phyloP scores from a whole-genome alignment of 768 basidiomycete species.

The Cystobasidium ongulense region DNA sequence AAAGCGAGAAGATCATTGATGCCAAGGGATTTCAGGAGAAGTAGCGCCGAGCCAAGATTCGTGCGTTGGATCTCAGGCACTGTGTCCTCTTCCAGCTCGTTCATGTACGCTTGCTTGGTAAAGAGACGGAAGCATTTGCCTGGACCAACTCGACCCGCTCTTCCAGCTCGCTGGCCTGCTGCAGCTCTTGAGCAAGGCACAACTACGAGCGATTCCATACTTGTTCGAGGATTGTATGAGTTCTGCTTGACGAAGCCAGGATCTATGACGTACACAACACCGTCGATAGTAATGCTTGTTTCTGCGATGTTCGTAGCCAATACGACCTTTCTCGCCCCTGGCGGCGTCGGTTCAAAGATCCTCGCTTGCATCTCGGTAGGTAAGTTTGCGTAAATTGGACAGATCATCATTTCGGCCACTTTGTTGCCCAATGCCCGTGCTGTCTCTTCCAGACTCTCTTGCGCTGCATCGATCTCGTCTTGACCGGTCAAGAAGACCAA shows the following conservation, averaged over 20 bases:
- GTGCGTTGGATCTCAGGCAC: slow-evolving; percentile 99
- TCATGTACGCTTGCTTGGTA: slow-evolving; percentile 94
- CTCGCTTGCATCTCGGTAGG: slow-evolving; percentile 99
- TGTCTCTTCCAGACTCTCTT: slow-evolving; percentile 92
- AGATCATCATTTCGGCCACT: slow-evolving; percentile 83
- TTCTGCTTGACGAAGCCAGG: slow-evolving; percentile 99
- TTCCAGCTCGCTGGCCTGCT: slow-evolving; percentile 90
- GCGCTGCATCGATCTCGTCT: slow-evolving; percentile 96
- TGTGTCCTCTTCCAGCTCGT: slow-evolving; percentile 93
- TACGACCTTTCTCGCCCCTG: slow-evolving; percentile 92
- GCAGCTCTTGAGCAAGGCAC: slow-evolving; percentile 97
- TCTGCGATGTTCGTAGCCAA: slow-evolving; percentile 99
- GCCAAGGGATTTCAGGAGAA: slow-evolving; percentile 88
- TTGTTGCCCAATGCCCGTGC: slow-evolving; percentile 91
- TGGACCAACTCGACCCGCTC: slow-evolving; percentile 94
- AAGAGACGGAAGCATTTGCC: slow-evolving; percentile 98
- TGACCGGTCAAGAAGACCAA: slow-evolving; percentile 96
- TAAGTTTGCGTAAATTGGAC: slow-evolving; percentile 97
- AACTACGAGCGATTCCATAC: slow-evolving; percentile 93
- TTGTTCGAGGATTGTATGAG: slow-evolving; percentile 93
- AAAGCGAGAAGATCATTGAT: slow-evolving; percentile 98
- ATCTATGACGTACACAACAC: slow-evolving; percentile 98
- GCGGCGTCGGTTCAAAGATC: slow-evolving; percentile 97
- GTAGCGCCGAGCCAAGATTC: slow-evolving; percentile 88
- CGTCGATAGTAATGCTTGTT: slow-evolving; percentile 97